Percentiles rank a stretch among this genome's conserved stretches.
Conservation (phyloP, 2,329 filamentous ascomycete species). For the Aspergillus thermomutatus region DNA sequence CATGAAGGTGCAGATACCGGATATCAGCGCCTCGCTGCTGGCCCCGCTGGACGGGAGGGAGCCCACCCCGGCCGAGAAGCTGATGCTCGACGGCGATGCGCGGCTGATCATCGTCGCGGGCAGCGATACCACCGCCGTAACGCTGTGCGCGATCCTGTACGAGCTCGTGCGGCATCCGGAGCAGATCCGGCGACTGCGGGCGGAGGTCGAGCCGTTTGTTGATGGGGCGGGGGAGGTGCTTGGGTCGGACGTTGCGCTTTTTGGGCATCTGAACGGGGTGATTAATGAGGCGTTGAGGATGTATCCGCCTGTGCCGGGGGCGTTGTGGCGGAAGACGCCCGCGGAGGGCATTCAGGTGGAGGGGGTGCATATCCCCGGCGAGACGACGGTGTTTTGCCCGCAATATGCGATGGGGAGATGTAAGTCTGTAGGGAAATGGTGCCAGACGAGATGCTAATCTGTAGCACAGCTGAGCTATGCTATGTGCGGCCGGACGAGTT, state of each 20-base stretch:
- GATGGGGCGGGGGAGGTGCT: neutral
- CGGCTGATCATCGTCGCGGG: slow-evolving; percentile 29
- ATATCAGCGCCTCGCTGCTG: slow-evolving; percentile 25
- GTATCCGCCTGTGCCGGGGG: slow-evolving; percentile 10
- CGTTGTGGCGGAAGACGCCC: slow-evolving; percentile 8
- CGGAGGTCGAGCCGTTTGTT: slow-evolving; percentile 27
- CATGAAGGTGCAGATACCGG: slow-evolving; percentile 14
- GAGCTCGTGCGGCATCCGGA: slow-evolving; percentile 29
- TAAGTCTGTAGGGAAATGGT: slow-evolving; percentile 10
- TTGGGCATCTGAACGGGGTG: slow-evolving; percentile 11
- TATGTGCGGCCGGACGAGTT: slow-evolving; percentile 25
- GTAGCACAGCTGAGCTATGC: slow-evolving; percentile 18
- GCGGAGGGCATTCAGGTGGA: slow-evolving; percentile 17
- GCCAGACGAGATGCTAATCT: neutral
- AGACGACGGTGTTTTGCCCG: slow-evolving; percentile 21
- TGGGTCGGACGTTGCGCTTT: slow-evolving; percentile 2
- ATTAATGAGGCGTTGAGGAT: slow-evolving; percentile 15
- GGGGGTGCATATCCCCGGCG: slow-evolving; percentile 14
- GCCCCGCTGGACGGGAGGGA: slow-evolving; percentile 16
- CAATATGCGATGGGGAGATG: slow-evolving; percentile 21
- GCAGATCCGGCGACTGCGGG: slow-evolving; percentile 27
- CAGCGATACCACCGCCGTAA: slow-evolving; percentile 43
- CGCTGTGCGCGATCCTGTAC: slow-evolving; percentile 42
- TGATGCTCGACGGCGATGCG: slow-evolving; percentile 25
- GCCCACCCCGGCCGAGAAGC: slow-evolving; percentile 16